Evolutionary conservation across 805 yeast genomes (phyloP), one percentile per base, ranked within the genome.

Genomic region (Schwanniomyces occidentalis): DNA sequence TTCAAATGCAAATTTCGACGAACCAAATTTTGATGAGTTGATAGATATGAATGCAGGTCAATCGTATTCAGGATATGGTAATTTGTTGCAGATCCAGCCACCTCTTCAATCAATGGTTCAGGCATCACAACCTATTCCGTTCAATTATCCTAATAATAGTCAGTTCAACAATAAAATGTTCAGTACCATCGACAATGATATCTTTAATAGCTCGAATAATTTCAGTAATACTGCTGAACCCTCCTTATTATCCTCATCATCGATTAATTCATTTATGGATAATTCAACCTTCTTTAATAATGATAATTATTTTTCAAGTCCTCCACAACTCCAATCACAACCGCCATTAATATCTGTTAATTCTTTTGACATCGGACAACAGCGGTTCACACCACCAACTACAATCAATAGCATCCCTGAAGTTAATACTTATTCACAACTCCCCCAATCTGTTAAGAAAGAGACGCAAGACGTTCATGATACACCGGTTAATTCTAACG

Each of bases 301-400:
- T n/a, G n/a, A n/a, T n/a, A n/a, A n/a, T n/a, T n/a, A n/a, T 12
- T 29, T 19, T 24, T 20, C 17, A 12, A 18, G 27, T 19, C 30
- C 35, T 7, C 30, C 31, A 17, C 30, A 21, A 21, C 14, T 29
- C 5, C 33, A 24, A n/a, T 14, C 22, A 9, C 19, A 27, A n/a
- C 18, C 38, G 12, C 28, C 32, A 6, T 19, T 27, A 23, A 28
- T 20, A 9, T 34, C 37, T 13, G 37, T 23, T 12, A 35, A 16
- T 20, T 30, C 35, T 5, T 31, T 30, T 26, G 39, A 35, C 16
- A 12, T 24, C 7, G 27, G 28, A 8, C 43, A 34, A 27, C 42
- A 32, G 15, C 42, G 34, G 14, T n/a, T n/a, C n/a, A n/a, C n/a
- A n/a, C n/a, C n/a, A n/a, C n/a, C n/a, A n/a, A n/a, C n/a, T n/a